Conservation (phyloP, 164 flowering plant species). For the Aristolochia fimbriata region DNA sequence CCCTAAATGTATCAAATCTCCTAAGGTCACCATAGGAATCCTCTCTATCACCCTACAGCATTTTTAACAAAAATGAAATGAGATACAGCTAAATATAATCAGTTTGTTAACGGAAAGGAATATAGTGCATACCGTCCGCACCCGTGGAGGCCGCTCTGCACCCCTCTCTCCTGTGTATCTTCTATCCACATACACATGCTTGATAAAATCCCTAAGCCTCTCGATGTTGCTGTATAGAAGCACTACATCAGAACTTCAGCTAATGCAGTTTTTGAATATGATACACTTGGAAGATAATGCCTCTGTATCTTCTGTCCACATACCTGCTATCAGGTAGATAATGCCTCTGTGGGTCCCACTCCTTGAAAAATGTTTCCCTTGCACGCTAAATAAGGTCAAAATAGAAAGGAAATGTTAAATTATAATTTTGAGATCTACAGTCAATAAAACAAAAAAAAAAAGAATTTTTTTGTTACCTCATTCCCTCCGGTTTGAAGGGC, state of each 20-base stretch:
- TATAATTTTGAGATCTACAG: not conserved
- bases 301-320: too few species aligned
- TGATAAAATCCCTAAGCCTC: constrained; percentile 83
- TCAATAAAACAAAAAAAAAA: not conserved
- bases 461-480: constrained; percentile 40
- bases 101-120: not conserved
- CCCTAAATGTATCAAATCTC: constrained; percentile 34
- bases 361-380: constrained; percentile 67
- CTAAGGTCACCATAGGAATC: constrained; percentile 42
- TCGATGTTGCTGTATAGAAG: constrained; percentile 62
- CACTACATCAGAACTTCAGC: constrained; percentile 11
- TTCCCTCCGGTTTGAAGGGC: constrained; percentile 94
- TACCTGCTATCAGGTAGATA: constrained; percentile 86
- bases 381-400: constrained; percentile 48
- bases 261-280: constrained; percentile 1
- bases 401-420: not conserved
- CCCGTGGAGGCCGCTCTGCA: constrained; percentile 65
- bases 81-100: not conserved
- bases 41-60: constrained; percentile 59
- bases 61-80: not conserved
- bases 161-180: constrained; percentile 78
- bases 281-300: not conserved
- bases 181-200: constrained; percentile 87
- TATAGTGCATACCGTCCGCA: constrained; percentile 32
- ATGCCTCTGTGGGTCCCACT: constrained; percentile 76